Percentiles rank a stretch among this genome's conserved stretches.
These are phyloP conservation scores for Arthrocladium fulminans DNA, from an alignment of 2,329 filamentous ascomycete species.

Conservation along the genomic window DNA sequence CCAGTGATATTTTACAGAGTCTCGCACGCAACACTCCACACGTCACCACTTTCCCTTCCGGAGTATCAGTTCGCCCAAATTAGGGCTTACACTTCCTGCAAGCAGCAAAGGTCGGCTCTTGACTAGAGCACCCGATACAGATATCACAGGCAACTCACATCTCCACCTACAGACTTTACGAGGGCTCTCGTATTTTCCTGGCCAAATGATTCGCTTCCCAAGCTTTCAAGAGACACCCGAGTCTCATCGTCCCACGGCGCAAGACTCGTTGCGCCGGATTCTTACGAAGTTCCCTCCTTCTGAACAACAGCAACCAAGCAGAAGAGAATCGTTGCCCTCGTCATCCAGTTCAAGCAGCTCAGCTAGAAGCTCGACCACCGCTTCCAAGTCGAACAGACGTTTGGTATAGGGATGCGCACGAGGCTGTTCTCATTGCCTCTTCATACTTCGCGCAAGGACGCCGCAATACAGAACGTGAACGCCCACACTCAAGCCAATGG, in stretches of 20 bases:
- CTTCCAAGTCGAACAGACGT: too few species aligned
- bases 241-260: slow-evolving; percentile 1
- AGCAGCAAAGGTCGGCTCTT: background rate
- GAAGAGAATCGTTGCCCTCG: background rate
- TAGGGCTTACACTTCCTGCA: slow-evolving; percentile 1
- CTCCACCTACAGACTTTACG: background rate
- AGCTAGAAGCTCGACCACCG: slow-evolving; percentile 3
- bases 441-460: too few species aligned
- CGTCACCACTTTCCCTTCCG: slow-evolving; percentile 5
- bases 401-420: background rate
- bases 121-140: background rate
- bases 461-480: too few species aligned
- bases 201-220: slow-evolving; percentile 11
- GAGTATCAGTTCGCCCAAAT: slow-evolving; percentile 1
- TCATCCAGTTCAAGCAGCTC: slow-evolving; percentile 1
- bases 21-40: background rate
- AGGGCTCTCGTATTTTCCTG: background rate
- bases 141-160: background rate
- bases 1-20: background rate
- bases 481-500: background rate
- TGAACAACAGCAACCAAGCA: background rate
- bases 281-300: slow-evolving; percentile 6
- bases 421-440: background rate
- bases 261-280: slow-evolving; percentile 6
- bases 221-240: slow-evolving; percentile 7